phyloP scores from a whole-genome alignment of 345 rosid genomes.

The Dovyalis caffra region DNA sequence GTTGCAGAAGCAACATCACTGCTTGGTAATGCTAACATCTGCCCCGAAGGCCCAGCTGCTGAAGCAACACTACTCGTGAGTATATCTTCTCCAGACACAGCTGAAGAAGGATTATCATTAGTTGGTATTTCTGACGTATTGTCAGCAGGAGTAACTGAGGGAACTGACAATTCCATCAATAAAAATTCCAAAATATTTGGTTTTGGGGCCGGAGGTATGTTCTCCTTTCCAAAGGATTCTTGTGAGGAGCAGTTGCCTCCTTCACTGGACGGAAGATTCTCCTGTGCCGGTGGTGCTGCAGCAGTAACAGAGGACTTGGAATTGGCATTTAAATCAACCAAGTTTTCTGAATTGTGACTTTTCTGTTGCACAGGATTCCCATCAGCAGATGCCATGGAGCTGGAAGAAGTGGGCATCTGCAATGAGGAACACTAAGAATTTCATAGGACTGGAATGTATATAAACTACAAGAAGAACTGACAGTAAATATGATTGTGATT shows the following conservation, averaged over 20 bases:
- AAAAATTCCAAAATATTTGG: conserved; percentile 58
- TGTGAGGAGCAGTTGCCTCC: conserved; percentile 29
- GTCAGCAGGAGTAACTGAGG: conserved; percentile 26
- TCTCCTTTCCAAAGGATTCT: conserved; percentile 30
- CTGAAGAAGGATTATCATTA: conserved; percentile 14
- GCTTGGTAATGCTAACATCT: conserved; percentile 11
- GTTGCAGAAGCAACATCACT: conserved; percentile 11
- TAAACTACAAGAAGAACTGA: background rate
- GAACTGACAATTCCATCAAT: conserved; percentile 48
- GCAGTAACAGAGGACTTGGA: conserved; percentile 26
- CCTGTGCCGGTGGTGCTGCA: conserved; percentile 17
- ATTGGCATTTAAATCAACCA: conserved; percentile 33
- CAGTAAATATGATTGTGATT: background rate
- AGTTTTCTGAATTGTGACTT: conserved; percentile 29
- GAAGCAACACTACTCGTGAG: background rate
- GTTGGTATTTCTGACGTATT: conserved; percentile 19
- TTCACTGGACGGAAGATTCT: conserved; percentile 23
- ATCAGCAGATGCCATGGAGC: conserved; percentile 10
- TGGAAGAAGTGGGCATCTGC: conserved; percentile 41
- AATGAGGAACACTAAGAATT: conserved; percentile 4
- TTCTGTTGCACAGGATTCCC: conserved; percentile 24
- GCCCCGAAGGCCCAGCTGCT: conserved; percentile 15
- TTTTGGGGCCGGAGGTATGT: conserved; percentile 29
- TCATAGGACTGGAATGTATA: background rate
- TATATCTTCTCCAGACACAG: conserved; percentile 18